These are phyloP conservation scores for Primulina tabacum DNA, from an alignment of 257 asterid genomes.

Conservation along the genomic window DNA sequence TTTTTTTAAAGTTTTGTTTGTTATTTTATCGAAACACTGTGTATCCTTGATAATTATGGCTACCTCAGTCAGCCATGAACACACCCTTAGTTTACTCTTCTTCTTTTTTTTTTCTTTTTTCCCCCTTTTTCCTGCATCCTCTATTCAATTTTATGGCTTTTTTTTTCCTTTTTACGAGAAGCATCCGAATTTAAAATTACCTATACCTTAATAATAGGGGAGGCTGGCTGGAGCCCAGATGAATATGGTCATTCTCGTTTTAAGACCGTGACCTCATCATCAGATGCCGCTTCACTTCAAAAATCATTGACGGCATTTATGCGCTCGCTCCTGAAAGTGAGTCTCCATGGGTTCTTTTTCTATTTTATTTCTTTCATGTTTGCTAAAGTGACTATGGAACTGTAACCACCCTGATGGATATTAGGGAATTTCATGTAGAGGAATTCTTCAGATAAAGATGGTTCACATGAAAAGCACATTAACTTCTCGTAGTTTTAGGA, in stretches of 20 bases:
- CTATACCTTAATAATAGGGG: slow-evolving; percentile 50
- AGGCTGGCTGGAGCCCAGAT: slow-evolving; percentile 98
- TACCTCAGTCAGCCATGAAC: neutral
- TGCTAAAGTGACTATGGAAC: neutral
- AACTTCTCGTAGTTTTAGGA: neutral
- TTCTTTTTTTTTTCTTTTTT: too few species aligned
- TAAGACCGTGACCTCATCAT: slow-evolving; percentile 51
- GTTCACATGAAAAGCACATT: neutral
- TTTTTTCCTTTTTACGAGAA: slow-evolving; percentile 16
- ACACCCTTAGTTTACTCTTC: neutral
- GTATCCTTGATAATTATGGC: neutral
- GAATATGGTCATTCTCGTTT: slow-evolving; percentile 91
- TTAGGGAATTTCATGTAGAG: neutral
- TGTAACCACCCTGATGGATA: neutral
- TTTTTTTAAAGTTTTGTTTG: neutral
- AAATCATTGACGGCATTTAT: slow-evolving; percentile 78
- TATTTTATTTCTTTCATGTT: slow-evolving; percentile 10
- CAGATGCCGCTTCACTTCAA: slow-evolving; percentile 67
- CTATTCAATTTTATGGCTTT: neutral
- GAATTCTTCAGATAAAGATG: neutral
- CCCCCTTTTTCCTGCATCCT: neutral
- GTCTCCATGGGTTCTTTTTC: slow-evolving; percentile 15
- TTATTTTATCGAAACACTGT: too few species aligned
- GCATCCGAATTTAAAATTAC: slow-evolving; percentile 31
- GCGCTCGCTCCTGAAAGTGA: slow-evolving; percentile 90